Base-by-base conservation (phyloP, 805 yeast species). In the Dipodascopsis tothii region DNA sequence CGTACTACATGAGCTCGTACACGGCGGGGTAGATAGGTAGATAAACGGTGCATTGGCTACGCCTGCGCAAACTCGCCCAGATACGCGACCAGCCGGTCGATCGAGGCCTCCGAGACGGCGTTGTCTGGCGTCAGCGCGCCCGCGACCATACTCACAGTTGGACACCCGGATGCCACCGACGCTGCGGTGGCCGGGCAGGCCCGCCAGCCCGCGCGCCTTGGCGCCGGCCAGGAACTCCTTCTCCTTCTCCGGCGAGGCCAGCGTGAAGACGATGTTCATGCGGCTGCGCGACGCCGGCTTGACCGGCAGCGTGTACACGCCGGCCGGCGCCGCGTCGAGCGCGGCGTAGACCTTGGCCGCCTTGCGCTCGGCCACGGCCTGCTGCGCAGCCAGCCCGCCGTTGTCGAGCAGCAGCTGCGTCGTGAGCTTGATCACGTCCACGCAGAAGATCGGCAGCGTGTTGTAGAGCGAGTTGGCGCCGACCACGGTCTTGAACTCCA, bases 111-210 rank as follows among this genome's bases (percentile, higher is more conserved):
- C 3, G 78, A 63, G 41, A 92, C 83, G 14, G 97, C 96, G 59
- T 92, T 90, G 65, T 90, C 88, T 25, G n/a, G n/a, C n/a, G n/a
- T n/a, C n/a, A n/a, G n/a, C n/a, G n/a, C n/a, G n/a, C n/a, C n/a
- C n/a, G n/a, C n/a, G 14, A 25, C 11, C 30, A 14, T 9, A 25
- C 30, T 25, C 30, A 25, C 30, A 52, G 43, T 87, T 69, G 11
- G 96, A 87, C 14, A 94, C 88, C 65, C 98, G 80, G 66, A 92
- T 82, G 23, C 98, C 98, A 40, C 97, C 97, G 35, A 90, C 97
- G 3, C 95, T 85, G 63, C 97, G 77, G 66, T 90, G 97, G 34
- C 98, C 97, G 66, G 87, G 84, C 58, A 90, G 72, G 4, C 96
- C 97, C 3, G 78, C 68, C 50, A 92, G 70, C 1, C 75, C 72